A percentile compares a stretch with the other conserved stretches of the same genome.
Evolutionary conservation across 2,329 filamentous ascomycete species (phyloP).

Genomic region (Xylaria polymorpha): DNA sequence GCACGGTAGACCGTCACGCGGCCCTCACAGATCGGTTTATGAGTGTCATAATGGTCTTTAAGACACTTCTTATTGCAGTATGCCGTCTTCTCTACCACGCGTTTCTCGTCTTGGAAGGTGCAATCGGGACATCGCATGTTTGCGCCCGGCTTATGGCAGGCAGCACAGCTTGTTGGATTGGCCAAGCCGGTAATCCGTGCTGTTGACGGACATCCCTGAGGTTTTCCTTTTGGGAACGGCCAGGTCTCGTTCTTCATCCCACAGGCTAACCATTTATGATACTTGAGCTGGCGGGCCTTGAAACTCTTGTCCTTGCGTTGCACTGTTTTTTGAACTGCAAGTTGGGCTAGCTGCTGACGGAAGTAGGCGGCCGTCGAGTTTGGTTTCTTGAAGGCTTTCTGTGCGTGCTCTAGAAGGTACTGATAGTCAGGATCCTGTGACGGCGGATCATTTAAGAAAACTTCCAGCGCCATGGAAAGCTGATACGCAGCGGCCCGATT

Average conservation of each 20-base stretch:
- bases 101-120: constrained; percentile 17
- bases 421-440: constrained; percentile 29
- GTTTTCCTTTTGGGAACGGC: constrained; percentile 19
- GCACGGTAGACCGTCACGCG: constrained; percentile 30
- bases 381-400: background rate
- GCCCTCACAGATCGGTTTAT: constrained; percentile 22
- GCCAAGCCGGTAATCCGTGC: constrained; percentile 8
- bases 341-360: constrained; percentile 25
- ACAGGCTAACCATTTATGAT: constrained; percentile 32
- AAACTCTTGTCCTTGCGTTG: constrained; percentile 31
- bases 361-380: background rate
- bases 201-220: constrained; percentile 9
- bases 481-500: background rate
- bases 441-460: constrained; percentile 1
- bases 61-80: constrained; percentile 39
- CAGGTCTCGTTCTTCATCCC: constrained; percentile 33
- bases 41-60: constrained; percentile 12
- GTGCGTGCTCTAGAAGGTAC: constrained; percentile 14
- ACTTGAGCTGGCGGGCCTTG: constrained; percentile 35
- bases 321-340: constrained; percentile 18
- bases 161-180: constrained; percentile 11
- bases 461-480: background rate
- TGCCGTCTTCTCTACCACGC: constrained; percentile 24
- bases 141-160: constrained; percentile 31
- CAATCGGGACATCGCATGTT: constrained; percentile 31